Percentiles rank a stretch among this genome's conserved stretches.
phyloP scores from a whole-genome alignment of 148 eudicot genomes.

The Rhododendron williamsianum region DNA sequence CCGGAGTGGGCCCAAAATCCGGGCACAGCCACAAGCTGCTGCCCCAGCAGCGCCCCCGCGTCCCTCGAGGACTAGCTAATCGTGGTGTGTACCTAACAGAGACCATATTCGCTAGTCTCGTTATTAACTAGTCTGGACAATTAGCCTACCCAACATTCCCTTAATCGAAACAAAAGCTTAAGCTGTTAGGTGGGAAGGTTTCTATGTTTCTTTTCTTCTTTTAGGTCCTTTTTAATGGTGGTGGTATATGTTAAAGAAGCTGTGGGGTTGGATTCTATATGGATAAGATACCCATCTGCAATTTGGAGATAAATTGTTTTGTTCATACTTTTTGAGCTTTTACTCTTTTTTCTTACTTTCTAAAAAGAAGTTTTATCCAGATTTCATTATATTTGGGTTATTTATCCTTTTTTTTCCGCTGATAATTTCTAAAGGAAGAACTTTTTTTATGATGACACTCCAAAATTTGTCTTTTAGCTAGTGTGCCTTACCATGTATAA shows the following conservation, averaged over 20 bases:
- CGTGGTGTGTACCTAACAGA: no score
- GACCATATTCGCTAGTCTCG: no score
- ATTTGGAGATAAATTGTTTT: neutral
- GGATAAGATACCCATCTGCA: neutral
- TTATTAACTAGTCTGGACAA: no score
- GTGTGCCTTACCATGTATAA: no score
- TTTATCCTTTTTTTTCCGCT: neutral
- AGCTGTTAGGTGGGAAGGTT: neutral
- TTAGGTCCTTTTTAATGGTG: neutral
- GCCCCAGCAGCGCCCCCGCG: no score
- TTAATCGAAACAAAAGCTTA: no score
- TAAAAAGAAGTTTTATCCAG: neutral
- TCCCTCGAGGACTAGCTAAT: no score
- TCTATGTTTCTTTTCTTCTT: no score
- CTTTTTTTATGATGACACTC: neutral
- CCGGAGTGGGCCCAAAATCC: no score
- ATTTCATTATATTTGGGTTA: neutral
- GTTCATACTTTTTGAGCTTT: neutral
- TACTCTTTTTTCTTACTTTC: neutral
- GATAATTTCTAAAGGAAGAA: neutral
- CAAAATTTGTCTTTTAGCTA: no score
- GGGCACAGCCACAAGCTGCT: no score
- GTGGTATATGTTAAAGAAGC: neutral
- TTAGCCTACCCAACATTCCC: no score
- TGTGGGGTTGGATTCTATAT: neutral